These are phyloP conservation scores for Arthrobotrys sinensis DNA, from an alignment of 2,329 filamentous ascomycete genomes.

Conservation along the genomic window DNA sequence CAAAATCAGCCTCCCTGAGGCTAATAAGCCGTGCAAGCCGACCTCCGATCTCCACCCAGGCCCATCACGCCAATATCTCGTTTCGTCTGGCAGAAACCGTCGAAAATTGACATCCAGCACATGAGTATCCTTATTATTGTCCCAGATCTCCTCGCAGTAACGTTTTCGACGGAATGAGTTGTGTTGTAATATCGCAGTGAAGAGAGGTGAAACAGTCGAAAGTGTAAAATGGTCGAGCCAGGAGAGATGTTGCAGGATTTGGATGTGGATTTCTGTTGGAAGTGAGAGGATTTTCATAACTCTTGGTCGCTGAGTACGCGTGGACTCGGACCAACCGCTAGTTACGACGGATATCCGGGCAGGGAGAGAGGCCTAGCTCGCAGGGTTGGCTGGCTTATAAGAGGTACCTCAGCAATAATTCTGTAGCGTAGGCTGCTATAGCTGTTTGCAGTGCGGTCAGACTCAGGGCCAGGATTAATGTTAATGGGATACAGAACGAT, in stretches of 20 bases:
- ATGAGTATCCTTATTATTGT: background rate
- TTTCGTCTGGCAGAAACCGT: background rate
- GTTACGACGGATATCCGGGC: too few species aligned
- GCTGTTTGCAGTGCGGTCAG: too few species aligned
- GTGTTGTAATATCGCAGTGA: slow-evolving; percentile 18
- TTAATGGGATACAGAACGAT: too few species aligned
- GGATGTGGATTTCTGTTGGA: slow-evolving; percentile 18
- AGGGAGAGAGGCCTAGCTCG: too few species aligned
- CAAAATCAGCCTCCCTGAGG: slow-evolving; percentile 1
- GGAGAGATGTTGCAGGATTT: slow-evolving; percentile 13
- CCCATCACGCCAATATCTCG: slow-evolving; percentile 4
- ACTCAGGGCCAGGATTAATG: too few species aligned
- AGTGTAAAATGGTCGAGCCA: slow-evolving; percentile 38
- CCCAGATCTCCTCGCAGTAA: slow-evolving; percentile 10
- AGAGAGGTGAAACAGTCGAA: background rate
- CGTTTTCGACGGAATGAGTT: slow-evolving; percentile 8
- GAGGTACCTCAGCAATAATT: too few species aligned
- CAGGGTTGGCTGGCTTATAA: too few species aligned
- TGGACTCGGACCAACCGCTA: too few species aligned
- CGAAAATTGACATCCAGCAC: background rate
- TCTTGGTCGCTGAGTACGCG: too few species aligned
- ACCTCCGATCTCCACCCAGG: background rate
- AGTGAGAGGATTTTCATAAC: slow-evolving; percentile 24
- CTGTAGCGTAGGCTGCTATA: too few species aligned
- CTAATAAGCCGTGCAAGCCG: background rate